These are phyloP conservation scores for Erythrobasidium hasegawianum DNA, from an alignment of 1,284 basidiomycete species.

Conservation along the genomic window DNA sequence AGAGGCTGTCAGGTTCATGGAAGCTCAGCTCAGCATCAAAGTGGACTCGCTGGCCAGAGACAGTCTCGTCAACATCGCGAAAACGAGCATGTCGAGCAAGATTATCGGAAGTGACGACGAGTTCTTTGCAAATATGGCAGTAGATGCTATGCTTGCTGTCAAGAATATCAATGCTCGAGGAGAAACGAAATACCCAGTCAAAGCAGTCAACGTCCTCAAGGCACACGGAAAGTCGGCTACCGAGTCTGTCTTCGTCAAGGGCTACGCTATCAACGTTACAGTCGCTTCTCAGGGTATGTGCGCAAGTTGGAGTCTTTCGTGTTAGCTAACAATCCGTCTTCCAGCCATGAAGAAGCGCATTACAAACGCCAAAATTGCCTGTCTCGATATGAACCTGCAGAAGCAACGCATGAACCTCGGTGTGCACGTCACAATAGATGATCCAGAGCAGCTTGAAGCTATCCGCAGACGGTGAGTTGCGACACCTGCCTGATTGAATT, in stretches of 20 bases:
- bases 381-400: conserved; percentile 95
- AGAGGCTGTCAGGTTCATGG: conserved; percentile 97
- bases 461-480: conserved; percentile 82
- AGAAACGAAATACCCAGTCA: conserved; percentile 98
- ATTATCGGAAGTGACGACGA: conserved; percentile 98
- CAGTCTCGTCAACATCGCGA: conserved; percentile 91
- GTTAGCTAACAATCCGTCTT: conserved; percentile 10
- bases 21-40: conserved; percentile 93
- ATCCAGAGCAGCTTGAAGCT: conserved; percentile 93
- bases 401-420: conserved; percentile 98
- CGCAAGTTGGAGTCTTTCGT: too few species aligned
- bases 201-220: conserved; percentile 99
- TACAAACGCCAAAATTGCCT: conserved; percentile 91
- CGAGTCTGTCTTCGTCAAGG: conserved; percentile 91
- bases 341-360: conserved; percentile 97
- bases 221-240: conserved; percentile 94
- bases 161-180: conserved; percentile 91
- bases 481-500: too few species aligned
- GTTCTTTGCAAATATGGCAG: conserved; percentile 95
- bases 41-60: conserved; percentile 88
- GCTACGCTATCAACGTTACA: conserved; percentile 98
- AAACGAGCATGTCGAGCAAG: conserved; percentile 99
- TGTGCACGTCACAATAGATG: conserved; percentile 94
- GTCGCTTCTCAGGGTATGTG: conserved; percentile 88
- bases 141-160: conserved; percentile 97